Percentiles rank a stretch among this genome's conserved stretches.
Conservation (phyloP, 768 basidiomycete species). For the Boletus barrowsii region DNA sequence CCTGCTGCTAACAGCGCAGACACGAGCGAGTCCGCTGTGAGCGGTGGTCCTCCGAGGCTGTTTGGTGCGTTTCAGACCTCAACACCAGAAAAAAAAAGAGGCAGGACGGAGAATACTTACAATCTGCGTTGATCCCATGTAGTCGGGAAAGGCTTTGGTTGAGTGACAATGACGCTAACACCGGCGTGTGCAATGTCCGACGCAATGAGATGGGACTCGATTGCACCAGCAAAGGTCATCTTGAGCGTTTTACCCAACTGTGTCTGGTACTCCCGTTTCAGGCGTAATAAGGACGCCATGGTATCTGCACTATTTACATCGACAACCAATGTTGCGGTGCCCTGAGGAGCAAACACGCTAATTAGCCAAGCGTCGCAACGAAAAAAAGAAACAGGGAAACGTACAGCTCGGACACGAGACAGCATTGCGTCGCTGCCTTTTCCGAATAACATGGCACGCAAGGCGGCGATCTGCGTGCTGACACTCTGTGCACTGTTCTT, state of each 20-base stretch:
- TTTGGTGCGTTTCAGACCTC: not conserved
- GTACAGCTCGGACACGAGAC: conserved; percentile 15
- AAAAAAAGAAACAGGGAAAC: not conserved
- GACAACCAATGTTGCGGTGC: conserved; percentile 63
- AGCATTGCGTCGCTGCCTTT: conserved; percentile 43
- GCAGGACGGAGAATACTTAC: conserved; percentile 34
- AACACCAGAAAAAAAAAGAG: not conserved
- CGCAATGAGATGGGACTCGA: conserved; percentile 66
- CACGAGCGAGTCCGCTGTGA: conserved; percentile 53
- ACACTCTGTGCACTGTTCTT: conserved; percentile 45
- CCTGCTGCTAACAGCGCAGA: conserved; percentile 53
- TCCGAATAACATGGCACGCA: conserved; percentile 59
- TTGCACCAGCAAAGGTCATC: conserved; percentile 60
- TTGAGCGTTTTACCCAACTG: conserved; percentile 54
- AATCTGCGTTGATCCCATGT: conserved; percentile 66
- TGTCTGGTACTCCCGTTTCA: conserved; percentile 67
- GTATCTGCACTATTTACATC: conserved; percentile 68
- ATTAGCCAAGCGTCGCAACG: not conserved
- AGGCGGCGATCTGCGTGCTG: conserved; percentile 61
- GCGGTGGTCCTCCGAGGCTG: conserved; percentile 69
- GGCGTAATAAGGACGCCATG: conserved; percentile 63
- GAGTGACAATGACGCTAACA: conserved; percentile 70
- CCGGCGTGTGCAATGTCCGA: conserved; percentile 61
- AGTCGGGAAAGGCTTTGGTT: conserved; percentile 58
- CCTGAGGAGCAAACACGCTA: conserved; percentile 32